Percentiles rank a stretch among this genome's conserved stretches.
Conservation (phyloP, 2,329 filamentous ascomycete genomes). For the Penicillium sp. region DNA sequence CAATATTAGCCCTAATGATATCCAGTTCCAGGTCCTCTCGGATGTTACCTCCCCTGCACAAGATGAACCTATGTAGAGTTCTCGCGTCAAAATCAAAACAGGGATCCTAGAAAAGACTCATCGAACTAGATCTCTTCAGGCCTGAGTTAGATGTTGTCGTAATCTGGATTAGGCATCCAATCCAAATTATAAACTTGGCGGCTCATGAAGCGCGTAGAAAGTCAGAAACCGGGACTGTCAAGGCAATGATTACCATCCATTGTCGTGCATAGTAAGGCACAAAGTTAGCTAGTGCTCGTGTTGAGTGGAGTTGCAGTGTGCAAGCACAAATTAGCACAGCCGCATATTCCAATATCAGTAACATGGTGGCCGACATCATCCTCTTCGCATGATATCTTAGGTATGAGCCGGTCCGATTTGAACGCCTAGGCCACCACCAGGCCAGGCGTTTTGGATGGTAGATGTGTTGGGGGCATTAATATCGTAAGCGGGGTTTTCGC, state of each 20-base stretch:
- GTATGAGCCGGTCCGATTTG: conserved; percentile 26
- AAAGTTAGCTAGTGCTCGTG: neutral
- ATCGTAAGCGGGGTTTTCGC: conserved; percentile 25
- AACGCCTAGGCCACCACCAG: conserved; percentile 27
- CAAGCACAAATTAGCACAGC: neutral
- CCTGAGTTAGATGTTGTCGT: neutral
- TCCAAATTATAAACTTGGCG: neutral
- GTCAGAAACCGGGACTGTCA: neutral
- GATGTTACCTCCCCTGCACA: neutral
- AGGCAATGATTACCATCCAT: neutral
- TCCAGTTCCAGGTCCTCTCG: neutral
- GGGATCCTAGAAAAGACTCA: neutral
- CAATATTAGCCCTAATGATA: conserved; percentile 1
- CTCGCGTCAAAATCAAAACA: neutral
- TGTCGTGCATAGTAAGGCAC: neutral
- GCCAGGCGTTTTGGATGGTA: conserved; percentile 31
- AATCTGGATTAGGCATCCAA: neutral
- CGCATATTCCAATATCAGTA: neutral
- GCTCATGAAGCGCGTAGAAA: neutral
- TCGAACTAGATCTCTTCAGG: neutral
- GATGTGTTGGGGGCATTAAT: conserved; percentile 25
- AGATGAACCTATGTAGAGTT: neutral
- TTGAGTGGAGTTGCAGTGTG: neutral
- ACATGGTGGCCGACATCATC: neutral
- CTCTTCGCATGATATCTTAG: neutral